phyloP scores from a whole-genome alignment of 768 basidiomycete genomes.

The Auriculariales sp. region DNA sequence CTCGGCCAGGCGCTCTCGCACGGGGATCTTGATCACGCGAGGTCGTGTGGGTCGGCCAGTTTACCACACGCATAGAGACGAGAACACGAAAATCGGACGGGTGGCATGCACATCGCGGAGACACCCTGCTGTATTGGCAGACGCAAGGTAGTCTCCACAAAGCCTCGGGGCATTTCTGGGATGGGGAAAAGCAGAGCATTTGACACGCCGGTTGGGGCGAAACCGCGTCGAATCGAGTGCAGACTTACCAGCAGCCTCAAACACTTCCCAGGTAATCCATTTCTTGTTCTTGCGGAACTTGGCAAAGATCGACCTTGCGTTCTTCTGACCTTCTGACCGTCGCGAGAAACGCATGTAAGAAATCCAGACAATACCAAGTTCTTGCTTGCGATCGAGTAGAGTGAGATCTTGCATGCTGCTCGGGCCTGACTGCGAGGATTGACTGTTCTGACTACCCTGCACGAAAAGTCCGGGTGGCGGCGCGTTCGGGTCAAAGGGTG shows the following conservation, averaged over 20 bases:
- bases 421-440: constrained; percentile 18
- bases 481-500: constrained; percentile 23
- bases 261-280: constrained; percentile 82
- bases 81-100: too few species aligned
- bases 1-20: too few species aligned
- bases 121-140: too few species aligned
- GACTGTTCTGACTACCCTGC: constrained; percentile 9
- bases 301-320: constrained; percentile 61
- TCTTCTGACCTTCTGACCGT: constrained; percentile 74
- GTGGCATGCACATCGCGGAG: too few species aligned
- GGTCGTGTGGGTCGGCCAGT: too few species aligned
- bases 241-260: constrained; percentile 78
- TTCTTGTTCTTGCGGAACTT: constrained; percentile 58
- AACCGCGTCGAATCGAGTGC: too few species aligned
- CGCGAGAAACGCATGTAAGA: constrained; percentile 90
- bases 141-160: too few species aligned
- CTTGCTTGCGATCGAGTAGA: constrained; percentile 41
- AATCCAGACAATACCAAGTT: constrained; percentile 57
- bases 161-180: too few species aligned
- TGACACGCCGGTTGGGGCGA: too few species aligned
- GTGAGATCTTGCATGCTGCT: constrained; percentile 23
- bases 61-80: too few species aligned
- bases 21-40: too few species aligned
- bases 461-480: constrained; percentile 9
- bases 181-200: too few species aligned